Base-by-base conservation (phyloP, 768 basidiomycete genomes). In the Serendipita sp. region DNA sequence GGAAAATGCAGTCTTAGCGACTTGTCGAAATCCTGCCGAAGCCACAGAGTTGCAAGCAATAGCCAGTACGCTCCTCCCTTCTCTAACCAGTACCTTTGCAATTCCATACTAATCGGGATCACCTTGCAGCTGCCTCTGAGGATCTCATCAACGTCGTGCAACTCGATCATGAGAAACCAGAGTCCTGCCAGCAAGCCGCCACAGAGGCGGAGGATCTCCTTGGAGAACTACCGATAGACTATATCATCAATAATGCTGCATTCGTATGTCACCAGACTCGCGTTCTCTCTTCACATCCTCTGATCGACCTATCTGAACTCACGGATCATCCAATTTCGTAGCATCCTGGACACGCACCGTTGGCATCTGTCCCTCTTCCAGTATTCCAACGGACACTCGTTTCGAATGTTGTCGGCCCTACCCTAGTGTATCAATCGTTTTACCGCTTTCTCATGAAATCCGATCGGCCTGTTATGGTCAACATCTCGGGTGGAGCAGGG, bases 211-310 rank as follows among this genome's bases (percentile, higher is more conserved):
- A 66, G 42, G 67, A 61, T 42, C 60, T 72, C 22, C 65, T 76
- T 14, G 70, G 67, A 2, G 66, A 65, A 41, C 30, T 56, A 1
- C 74, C 75, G 11, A 65, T 77, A 4, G 74, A 77, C 66, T 76
- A 74, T 60, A 68, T 77, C 22, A 64, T 75, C 62, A 77, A 75
- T 68, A 75, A 75, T 60, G 74, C 75, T 2, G 75, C 68, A 0
- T 65, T 74, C 34, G 74, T 75, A 62, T 56, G 75, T 69, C 14
- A 5, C 9, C 20, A 20, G 17, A 38, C 14, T 30, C 13, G 26
- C 9, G 22, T 20, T 3, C 42, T 33, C 17, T 34, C 30, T 33
- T 17, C 30, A 4, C 14, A 9, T 13, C 44, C 20, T 26, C 61
- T 26, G 14, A n/a, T 11, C 22, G 17, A 11, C 17, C 7, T 16